phyloP scores from a whole-genome alignment of 2,329 filamentous ascomycete genomes.

The Drechslerella dactyloides region DNA sequence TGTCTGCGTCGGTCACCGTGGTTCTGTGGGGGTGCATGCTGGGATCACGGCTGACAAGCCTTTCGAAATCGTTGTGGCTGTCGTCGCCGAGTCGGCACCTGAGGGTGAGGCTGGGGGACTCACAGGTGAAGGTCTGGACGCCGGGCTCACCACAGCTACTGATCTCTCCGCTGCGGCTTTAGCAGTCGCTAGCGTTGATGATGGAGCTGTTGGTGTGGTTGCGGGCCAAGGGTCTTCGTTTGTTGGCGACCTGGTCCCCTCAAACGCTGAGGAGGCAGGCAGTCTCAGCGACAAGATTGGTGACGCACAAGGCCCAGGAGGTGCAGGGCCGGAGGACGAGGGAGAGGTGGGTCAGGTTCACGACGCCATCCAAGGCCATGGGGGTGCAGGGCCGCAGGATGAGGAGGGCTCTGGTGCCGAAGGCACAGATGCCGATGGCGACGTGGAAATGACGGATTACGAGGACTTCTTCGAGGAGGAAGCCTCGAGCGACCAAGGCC shows the following conservation, averaged over 20 bases:
- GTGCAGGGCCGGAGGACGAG: constrained; percentile 1
- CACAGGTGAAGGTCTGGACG: not conserved
- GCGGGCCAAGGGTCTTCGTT: not conserved
- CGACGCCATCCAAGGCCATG: not conserved
- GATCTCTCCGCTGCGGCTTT: constrained; percentile 10
- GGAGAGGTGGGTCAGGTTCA: not conserved
- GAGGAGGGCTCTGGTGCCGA: too few relatives aligned
- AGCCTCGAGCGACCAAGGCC: too few relatives aligned
- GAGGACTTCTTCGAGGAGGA: too few relatives aligned
- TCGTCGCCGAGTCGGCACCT: constrained; percentile 11
- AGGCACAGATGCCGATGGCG: too few relatives aligned
- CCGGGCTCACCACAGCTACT: not conserved
- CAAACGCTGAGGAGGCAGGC: not conserved
- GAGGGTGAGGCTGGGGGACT: not conserved
- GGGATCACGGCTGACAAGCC: not conserved
- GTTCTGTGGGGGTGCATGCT: not conserved
- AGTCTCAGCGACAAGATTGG: too few relatives aligned
- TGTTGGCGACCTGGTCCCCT: not conserved
- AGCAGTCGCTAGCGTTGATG: constrained; percentile 16
- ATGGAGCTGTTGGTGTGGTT: not conserved
- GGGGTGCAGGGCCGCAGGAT: not conserved
- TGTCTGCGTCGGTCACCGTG: too few relatives aligned
- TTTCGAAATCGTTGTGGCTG: not conserved
- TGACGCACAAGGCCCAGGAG: not conserved
- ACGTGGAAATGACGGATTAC: too few relatives aligned